A percentile compares a stretch with the other conserved stretches of the same genome.
Conservation (phyloP, 1,284 basidiomycete species). For the Trametes hirsuta region DNA sequence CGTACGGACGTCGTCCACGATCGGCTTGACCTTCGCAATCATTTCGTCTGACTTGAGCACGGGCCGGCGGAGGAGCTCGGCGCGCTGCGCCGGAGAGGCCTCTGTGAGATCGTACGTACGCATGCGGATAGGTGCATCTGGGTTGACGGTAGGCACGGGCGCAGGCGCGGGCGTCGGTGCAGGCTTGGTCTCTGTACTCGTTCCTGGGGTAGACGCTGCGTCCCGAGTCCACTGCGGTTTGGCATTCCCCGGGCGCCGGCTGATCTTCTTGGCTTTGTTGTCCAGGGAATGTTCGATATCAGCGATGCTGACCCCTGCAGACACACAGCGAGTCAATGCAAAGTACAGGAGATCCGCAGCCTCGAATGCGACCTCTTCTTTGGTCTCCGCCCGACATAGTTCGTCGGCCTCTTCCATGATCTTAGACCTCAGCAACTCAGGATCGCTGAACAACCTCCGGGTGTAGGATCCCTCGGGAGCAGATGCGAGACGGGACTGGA, state of each 20-base stretch:
- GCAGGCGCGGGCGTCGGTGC: constrained; percentile 35
- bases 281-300: constrained; percentile 91
- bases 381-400: constrained; percentile 82
- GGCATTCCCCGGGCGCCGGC: constrained; percentile 89
- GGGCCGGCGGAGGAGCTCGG: constrained; percentile 83
- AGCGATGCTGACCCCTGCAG: constrained; percentile 81
- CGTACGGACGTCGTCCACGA: constrained; percentile 85
- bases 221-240: constrained; percentile 80
- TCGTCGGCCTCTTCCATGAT: constrained; percentile 99
- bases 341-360: constrained; percentile 97
- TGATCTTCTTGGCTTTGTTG: constrained; percentile 86
- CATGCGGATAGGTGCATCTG: constrained; percentile 70
- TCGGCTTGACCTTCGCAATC: constrained; percentile 94
- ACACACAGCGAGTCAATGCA: constrained; percentile 85
- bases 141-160: constrained; percentile 26
- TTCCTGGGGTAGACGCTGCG: constrained; percentile 33
- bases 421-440: constrained; percentile 85
- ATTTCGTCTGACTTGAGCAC: constrained; percentile 94
- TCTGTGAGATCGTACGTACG: constrained; percentile 65
- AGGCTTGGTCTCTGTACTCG: constrained; percentile 26
- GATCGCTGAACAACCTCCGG: constrained; percentile 83
- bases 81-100: constrained; percentile 60
- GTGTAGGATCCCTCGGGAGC: constrained; percentile 96
- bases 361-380: constrained; percentile 93
- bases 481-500: constrained; percentile 71